Evolutionary conservation across 2,329 filamentous ascomycete genomes (phyloP), one percentile per base, ranked within the genome.

Genomic region (Fusarium sp.): DNA sequence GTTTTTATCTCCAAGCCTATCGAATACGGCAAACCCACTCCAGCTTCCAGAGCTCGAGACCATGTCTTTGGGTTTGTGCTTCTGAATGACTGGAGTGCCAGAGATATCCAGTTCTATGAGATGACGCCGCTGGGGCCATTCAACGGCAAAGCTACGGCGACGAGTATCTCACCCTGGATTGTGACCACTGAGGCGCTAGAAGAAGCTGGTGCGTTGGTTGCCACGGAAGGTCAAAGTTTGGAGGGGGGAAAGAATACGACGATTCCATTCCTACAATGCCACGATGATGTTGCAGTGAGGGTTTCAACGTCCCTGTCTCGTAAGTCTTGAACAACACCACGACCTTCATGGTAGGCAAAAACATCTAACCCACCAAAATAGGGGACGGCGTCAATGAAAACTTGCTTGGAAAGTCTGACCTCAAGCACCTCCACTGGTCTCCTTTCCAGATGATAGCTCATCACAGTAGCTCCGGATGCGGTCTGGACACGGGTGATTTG

Each of bases 331-430:
- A 29, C 11, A 54, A 1, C 6, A 15, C 8, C 33, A 25, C 25
- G 25, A 5, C 25, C 25, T 25, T 25, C 25, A 11, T 2, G 5
- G 5, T 3, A 22, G 2, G 14, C 3, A 1, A 15, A 0, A 8
- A 1, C 10, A 12, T 22, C n/a, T 55, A 33, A 55, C 4, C 1
- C 14, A 4, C 25, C 4, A 2, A 20, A 33, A 11, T 5, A 55
- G 53, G 53, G 15, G 25, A 20, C 7, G 27, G 39, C 1, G 35
- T 31, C 4, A 54, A 14, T 0, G 1, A 54, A 10, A 35, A 42
- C 1, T 15, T 54, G 4, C 5, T 54, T 8, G 53, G 53, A 20
- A 45, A 7, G 0, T 44, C 53, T 1, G 29, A 55, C 12, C 53
- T 55, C 3, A 33, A 15, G 3, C 29, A 55, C 7, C 53, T 55